Conservation (phyloP, 1,284 basidiomycete genomes). For the Bondarzewia mesenterica region DNA sequence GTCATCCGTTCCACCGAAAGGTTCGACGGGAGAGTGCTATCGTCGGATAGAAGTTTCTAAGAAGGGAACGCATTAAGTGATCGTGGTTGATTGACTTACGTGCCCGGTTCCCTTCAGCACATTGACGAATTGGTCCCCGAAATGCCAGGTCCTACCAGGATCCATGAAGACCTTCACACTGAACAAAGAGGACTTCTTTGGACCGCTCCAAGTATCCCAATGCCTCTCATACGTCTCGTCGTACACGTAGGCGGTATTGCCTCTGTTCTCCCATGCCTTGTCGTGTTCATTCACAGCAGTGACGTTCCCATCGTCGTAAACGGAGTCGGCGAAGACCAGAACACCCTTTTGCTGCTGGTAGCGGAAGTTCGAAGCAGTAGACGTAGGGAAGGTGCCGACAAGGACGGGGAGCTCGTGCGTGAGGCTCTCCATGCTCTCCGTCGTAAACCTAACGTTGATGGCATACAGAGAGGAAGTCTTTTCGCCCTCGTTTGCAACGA, state of each 20-base stretch:
- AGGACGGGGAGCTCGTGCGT: constrained; percentile 24
- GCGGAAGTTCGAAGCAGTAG: constrained; percentile 60
- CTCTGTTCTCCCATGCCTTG: constrained; percentile 62
- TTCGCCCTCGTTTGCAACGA: constrained; percentile 43
- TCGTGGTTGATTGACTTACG: constrained; percentile 39
- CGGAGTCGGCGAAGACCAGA: constrained; percentile 72
- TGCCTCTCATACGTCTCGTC: constrained; percentile 74
- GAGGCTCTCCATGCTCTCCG: constrained; percentile 16
- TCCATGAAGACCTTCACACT: constrained; percentile 46
- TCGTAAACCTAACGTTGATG: constrained; percentile 38
- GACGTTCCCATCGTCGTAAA: constrained; percentile 68
- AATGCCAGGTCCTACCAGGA: constrained; percentile 41
- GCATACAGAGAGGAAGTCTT: constrained; percentile 50
- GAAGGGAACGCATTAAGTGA: neutral
- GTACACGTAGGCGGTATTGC: constrained; percentile 70
- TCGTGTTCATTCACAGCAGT: constrained; percentile 60
- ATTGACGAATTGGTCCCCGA: constrained; percentile 47
- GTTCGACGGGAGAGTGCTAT: constrained; percentile 72
- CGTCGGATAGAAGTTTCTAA: neutral
- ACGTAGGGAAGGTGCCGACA: constrained; percentile 51
- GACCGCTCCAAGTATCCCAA: constrained; percentile 84
- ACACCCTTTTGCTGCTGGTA: constrained; percentile 43
- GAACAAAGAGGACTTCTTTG: constrained; percentile 66
- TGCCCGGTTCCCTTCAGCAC: constrained; percentile 59
- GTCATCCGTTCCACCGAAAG: constrained; percentile 72